These are phyloP conservation scores for Talaromyces sp. DNA, from an alignment of 2,329 filamentous ascomycete genomes.

Conservation along the genomic window DNA sequence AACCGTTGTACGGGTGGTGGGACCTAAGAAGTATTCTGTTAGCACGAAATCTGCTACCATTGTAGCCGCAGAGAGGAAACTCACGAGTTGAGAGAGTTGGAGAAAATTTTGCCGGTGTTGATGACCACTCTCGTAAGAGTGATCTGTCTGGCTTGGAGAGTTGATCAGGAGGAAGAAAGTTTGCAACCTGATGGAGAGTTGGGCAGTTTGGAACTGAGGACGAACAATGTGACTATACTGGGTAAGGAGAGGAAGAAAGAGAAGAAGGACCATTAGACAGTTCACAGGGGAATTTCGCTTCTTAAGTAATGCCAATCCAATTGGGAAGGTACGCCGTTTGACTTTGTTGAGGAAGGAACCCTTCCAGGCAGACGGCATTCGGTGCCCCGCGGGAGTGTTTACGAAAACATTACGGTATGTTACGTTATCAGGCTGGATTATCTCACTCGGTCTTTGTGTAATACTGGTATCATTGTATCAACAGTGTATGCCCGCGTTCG, in stretches of 20 bases:
- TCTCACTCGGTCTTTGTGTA: neutral
- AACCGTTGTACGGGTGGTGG: slow-evolving; percentile 90
- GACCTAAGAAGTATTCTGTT: slow-evolving; percentile 53
- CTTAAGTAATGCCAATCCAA: neutral
- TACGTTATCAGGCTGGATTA: slow-evolving; percentile 1
- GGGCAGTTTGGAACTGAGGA: slow-evolving; percentile 15
- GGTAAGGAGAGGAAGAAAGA: neutral
- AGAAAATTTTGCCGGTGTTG: slow-evolving; percentile 87
- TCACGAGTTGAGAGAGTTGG: slow-evolving; percentile 96
- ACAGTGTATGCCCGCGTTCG: neutral
- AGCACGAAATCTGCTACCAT: slow-evolving; percentile 17
- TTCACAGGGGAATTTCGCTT: neutral
- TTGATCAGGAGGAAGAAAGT: slow-evolving; percentile 45
- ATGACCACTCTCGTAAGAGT: slow-evolving; percentile 54
- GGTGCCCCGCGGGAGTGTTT: neutral
- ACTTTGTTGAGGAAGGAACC: neutral
- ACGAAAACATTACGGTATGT: neutral
- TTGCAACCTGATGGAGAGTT: slow-evolving; percentile 17
- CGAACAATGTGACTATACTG: no score
- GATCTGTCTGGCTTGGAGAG: slow-evolving; percentile 40
- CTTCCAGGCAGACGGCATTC: neutral
- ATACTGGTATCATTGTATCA: neutral
- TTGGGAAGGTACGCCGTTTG: neutral
- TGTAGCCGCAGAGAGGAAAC: slow-evolving; percentile 35
- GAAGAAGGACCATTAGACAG: neutral